Conservation (phyloP, 2,329 filamentous ascomycete species). For the Alternaria metachromatica region DNA sequence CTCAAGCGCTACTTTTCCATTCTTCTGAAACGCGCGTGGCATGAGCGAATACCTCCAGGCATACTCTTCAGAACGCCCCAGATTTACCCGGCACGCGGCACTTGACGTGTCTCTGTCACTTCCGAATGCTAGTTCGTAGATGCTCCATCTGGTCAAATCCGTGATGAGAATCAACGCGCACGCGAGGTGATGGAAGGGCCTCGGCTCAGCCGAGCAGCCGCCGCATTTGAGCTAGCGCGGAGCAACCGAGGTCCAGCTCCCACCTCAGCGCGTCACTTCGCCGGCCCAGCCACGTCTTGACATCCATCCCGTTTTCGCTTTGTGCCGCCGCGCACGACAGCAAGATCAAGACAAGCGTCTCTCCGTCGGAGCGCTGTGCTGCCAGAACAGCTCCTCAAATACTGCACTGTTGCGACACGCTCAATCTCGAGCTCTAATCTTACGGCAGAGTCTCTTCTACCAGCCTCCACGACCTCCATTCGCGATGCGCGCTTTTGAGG, state of each 20-base stretch:
- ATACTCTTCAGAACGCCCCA: neutral
- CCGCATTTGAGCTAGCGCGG: neutral
- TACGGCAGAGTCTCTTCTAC: neutral
- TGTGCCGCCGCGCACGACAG: neutral
- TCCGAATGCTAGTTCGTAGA: neutral
- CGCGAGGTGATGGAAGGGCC: neutral
- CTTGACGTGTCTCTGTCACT: neutral
- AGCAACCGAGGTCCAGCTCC: neutral
- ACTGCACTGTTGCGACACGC: neutral
- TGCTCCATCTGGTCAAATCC: neutral
- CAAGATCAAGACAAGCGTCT: neutral
- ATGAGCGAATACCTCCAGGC: neutral
- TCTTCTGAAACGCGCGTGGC: neutral
- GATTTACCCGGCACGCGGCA: neutral
- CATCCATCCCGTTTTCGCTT: neutral
- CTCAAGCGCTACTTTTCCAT: neutral
- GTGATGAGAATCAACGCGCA: neutral
- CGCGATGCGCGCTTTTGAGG: neutral
- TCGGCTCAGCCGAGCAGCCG: neutral
- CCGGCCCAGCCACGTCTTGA: neutral
- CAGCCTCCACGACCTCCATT: neutral
- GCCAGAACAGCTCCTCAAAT: neutral
- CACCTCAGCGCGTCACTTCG: neutral
- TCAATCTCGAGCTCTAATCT: neutral
- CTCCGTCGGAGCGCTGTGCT: neutral